phyloP scores from a whole-genome alignment of 306 rosid species.

The Vigna nakashimae region DNA sequence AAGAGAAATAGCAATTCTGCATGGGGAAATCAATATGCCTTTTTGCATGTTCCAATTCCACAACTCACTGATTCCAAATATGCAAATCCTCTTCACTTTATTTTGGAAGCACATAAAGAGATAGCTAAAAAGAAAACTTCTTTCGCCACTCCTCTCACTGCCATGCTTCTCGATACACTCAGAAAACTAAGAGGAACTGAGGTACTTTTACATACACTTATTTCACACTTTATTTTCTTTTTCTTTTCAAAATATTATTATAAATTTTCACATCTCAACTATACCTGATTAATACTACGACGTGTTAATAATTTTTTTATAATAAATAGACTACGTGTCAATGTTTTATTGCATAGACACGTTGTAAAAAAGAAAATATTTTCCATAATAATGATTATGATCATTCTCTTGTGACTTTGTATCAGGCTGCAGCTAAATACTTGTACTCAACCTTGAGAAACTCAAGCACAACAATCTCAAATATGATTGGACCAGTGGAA shows the following conservation, averaged over 20 bases:
- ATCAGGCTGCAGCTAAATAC: constrained; percentile 55
- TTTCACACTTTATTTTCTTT: no score
- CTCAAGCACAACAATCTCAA: constrained; percentile 58
- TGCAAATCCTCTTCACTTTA: constrained; percentile 52
- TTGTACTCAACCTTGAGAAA: constrained; percentile 46
- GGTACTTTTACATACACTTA: constrained; percentile 29
- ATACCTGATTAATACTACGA: no score
- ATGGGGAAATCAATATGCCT: constrained; percentile 64
- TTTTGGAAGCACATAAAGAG: constrained; percentile 46
- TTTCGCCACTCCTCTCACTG: constrained; percentile 43
- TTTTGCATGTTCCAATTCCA: constrained; percentile 57
- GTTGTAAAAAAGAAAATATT: no score
- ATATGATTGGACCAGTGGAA: constrained; percentile 60
- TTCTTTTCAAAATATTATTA: no score
- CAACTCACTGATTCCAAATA: constrained; percentile 31
- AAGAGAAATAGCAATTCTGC: constrained; percentile 35
- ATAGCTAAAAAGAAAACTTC: constrained; percentile 50
- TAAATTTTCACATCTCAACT: no score
- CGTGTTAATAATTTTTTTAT: no score
- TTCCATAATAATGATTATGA: no score
- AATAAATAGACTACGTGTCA: no score
- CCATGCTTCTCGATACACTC: constrained; percentile 39
- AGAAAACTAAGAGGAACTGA: constrained; percentile 57
- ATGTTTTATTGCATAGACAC: no score
- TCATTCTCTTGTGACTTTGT: no score